Evolutionary conservation across 2,329 filamentous ascomycete genomes (phyloP), one percentile per base, ranked within the genome.

Genomic region (Aspergillus oerlinghausenensis): DNA sequence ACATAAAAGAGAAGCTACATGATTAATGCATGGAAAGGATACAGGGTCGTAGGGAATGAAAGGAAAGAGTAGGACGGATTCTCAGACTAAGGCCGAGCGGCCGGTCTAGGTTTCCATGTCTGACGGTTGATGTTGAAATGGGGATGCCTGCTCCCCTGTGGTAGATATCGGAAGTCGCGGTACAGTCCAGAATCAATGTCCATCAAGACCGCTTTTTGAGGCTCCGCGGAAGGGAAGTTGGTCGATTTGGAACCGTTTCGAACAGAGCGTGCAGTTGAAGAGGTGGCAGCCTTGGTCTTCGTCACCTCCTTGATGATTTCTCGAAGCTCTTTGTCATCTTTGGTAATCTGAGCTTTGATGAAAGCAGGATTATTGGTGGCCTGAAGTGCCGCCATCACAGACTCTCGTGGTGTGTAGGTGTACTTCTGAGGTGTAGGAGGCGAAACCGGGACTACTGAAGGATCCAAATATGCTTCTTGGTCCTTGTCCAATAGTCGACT

Each of bases 341-440:
- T 83, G 5, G 86, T 84, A 64, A 97, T 94, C 73, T 99, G 94
- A 0, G 94, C 93, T 65, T 84, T 87, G 51, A 97, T 82, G 69
- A 94, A 94, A 8, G 80, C 75, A 3, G 85, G 67, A 32, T 84
- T 80, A 29, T 74, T 74, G 3, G 74, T 73, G 7, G 81, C 80
- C 48, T 83, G 79, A 1, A 96, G 79, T 1, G 81, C 73, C 54
- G 89, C 82, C 91, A 97, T 96, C 54, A 97, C 88, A 0, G 92
- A 87, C 14, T 81, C 78, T 19, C 93, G 86, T 0, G 87, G 84
- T 0, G 73, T 84, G 72, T 97, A 97, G 0, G 70, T 51, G 61
- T 90, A 89, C 21, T 75, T 69, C 4, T 89, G 80, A 0, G 88
- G 78, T 0, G 80, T 72, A 0, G 89, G 89, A 6, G 84, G 71